phyloP scores from a whole-genome alignment of 2,329 filamentous ascomycete genomes.

The Colletotrichum horii region DNA sequence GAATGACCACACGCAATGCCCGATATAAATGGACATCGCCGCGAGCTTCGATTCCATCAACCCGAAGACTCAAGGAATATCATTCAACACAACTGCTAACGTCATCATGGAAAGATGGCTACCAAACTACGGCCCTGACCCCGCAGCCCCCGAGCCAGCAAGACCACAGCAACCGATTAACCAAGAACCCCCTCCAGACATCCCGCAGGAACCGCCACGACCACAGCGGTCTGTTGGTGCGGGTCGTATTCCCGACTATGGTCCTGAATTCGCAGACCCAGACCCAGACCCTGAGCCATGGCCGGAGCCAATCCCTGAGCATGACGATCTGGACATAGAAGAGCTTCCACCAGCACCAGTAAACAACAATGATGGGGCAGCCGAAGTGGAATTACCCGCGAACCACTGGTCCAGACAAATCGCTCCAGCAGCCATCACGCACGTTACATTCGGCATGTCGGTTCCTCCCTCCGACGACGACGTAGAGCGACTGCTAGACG shows the following conservation, averaged over 20 bases:
- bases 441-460: not conserved
- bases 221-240: not conserved
- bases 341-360: not conserved
- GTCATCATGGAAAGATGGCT: not conserved
- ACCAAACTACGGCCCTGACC: not conserved
- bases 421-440: not conserved
- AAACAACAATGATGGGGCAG: not conserved
- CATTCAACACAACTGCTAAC: not conserved
- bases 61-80: not conserved
- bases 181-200: not conserved
- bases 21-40: not conserved
- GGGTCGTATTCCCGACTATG: not conserved
- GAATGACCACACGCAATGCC: not conserved
- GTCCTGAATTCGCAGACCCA: not conserved
- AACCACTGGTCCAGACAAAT: not conserved
- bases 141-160: not conserved
- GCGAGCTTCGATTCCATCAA: not conserved
- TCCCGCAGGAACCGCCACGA: not conserved
- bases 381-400: not conserved
- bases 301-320: not conserved
- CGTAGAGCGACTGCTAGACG: not conserved
- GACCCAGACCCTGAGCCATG: accelerated
- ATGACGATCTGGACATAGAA: accelerated
- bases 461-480: not conserved
- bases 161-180: not conserved